Percentiles rank a stretch among this genome's conserved stretches.
phyloP scores from a whole-genome alignment of 148 eudicot genomes.

The Nepenthes gracilis region DNA sequence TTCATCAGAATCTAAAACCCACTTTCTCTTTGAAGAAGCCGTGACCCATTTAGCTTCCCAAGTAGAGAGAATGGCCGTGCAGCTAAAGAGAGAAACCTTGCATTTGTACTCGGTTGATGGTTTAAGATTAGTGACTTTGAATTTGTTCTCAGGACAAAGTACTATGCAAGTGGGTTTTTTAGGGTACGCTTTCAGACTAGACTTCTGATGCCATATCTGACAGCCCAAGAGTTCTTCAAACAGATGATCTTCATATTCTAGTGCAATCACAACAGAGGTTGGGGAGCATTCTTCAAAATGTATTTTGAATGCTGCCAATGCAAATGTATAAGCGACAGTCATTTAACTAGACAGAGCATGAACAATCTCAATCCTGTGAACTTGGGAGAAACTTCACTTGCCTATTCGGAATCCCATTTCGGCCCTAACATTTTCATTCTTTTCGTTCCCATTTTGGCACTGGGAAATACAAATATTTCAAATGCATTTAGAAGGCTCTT shows the following conservation, averaged over 20 bases:
- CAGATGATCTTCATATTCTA: conserved; percentile 22
- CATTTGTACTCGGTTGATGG: conserved; percentile 37
- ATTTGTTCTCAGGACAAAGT: conserved; percentile 28
- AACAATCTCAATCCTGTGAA: neutral
- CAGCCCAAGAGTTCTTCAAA: conserved; percentile 33
- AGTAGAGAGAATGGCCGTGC: conserved; percentile 19
- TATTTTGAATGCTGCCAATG: conserved; percentile 31
- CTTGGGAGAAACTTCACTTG: neutral
- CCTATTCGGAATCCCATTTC: too few species aligned
- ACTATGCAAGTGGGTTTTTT: conserved; percentile 32
- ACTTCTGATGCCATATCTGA: conserved; percentile 39
- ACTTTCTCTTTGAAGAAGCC: conserved; percentile 15
- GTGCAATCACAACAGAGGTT: conserved; percentile 26
- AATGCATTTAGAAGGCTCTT: too few species aligned
- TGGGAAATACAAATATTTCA: too few species aligned
- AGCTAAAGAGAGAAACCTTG: conserved; percentile 38
- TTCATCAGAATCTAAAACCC: conserved; percentile 14
- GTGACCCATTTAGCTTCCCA: conserved; percentile 49
- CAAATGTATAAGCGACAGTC: conserved; percentile 1
- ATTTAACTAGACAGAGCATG: neutral
- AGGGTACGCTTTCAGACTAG: conserved; percentile 25
- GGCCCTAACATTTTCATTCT: too few species aligned
- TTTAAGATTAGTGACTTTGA: conserved; percentile 30
- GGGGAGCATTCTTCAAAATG: conserved; percentile 29
- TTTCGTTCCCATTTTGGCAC: too few species aligned